Evolutionary conservation across 129 eudicot genomes (phyloP).

Genomic region (Tagetes erecta): DNA sequence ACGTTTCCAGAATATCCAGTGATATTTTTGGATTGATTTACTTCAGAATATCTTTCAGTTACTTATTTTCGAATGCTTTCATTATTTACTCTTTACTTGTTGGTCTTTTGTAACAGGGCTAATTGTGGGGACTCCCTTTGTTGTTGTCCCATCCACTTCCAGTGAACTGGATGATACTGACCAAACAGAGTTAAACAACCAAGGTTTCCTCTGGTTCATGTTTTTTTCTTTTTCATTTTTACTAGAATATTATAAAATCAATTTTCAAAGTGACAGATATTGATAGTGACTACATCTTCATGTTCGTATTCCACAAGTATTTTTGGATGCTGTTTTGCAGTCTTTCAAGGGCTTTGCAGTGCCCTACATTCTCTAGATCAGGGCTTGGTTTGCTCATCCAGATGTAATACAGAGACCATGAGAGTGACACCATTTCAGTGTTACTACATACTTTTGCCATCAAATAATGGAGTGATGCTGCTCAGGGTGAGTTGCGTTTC

Average conservation of each 20-base stretch:
- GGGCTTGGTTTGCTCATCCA: constrained; percentile 86
- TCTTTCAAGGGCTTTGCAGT: constrained; percentile 72
- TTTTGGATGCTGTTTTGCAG: constrained; percentile 45
- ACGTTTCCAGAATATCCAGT: constrained; percentile 10
- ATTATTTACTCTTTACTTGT: constrained; percentile 13
- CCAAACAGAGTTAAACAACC: constrained; percentile 56
- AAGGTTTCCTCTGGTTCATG: constrained; percentile 43
- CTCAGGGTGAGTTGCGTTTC: constrained; percentile 57
- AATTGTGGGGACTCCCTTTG: constrained; percentile 65
- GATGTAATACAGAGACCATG: constrained; percentile 68
- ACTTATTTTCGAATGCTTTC: not conserved
- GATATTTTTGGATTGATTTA: constrained; percentile 12
- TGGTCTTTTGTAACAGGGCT: constrained; percentile 53
- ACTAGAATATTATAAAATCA: not conserved
- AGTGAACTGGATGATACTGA: constrained; percentile 64
- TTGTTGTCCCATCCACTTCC: constrained; percentile 68
- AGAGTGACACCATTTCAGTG: constrained; percentile 67
- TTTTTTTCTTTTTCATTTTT: constrained; percentile 1
- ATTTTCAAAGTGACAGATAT: not conserved
- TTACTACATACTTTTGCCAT: constrained; percentile 80
- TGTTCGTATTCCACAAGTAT: constrained; percentile 15
- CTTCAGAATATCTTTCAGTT: not conserved
- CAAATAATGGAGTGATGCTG: constrained; percentile 78
- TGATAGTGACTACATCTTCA: constrained; percentile 11
- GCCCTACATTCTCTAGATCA: constrained; percentile 69